Evolutionary conservation across 345 rosid species (phyloP).

Genomic region (Euphorbia lathyris): DNA sequence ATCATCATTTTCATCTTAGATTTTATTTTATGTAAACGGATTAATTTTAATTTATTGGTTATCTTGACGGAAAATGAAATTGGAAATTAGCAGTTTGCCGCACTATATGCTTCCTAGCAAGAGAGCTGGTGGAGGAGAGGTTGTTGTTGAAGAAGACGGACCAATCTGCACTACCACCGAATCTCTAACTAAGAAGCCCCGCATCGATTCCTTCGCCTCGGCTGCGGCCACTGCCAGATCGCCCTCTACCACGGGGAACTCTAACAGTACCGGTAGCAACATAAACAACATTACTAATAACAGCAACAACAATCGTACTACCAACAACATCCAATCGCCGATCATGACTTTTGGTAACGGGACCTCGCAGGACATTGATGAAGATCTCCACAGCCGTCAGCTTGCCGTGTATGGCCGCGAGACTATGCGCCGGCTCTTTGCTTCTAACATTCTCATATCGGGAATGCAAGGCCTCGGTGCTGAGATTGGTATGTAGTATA

Average conservation of each 20-base stretch:
- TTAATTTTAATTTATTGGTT: background rate
- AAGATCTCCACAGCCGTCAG: constrained; percentile 98
- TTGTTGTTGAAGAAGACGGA: constrained; percentile 19
- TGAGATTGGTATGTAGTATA: constrained; percentile 69
- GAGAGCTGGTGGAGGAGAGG: constrained; percentile 35
- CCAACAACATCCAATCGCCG: constrained; percentile 16
- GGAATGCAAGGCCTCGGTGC: constrained; percentile 96
- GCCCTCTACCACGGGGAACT: constrained; percentile 20
- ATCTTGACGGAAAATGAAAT: constrained; percentile 11
- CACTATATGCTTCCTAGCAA: constrained; percentile 42
- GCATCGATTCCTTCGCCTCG: constrained; percentile 12
- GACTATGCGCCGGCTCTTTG: constrained; percentile 92
- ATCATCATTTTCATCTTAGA: background rate
- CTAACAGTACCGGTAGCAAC: constrained; percentile 16
- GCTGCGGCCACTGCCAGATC: constrained; percentile 12
- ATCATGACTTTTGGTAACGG: constrained; percentile 79
- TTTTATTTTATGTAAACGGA: background rate
- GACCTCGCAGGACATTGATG: constrained; percentile 75
- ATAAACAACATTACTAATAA: constrained; percentile 21
- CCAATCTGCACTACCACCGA: constrained; percentile 13
- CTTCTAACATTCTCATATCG: constrained; percentile 74
- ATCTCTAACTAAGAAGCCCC: constrained; percentile 15
- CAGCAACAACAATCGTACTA: constrained; percentile 14
- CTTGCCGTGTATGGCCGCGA: constrained; percentile 99
- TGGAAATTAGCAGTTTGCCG: constrained; percentile 26